These are phyloP conservation scores for Entomophthora muscae DNA, from an alignment of 371 early-diverging fungal genomes.

Conservation along the genomic window DNA sequence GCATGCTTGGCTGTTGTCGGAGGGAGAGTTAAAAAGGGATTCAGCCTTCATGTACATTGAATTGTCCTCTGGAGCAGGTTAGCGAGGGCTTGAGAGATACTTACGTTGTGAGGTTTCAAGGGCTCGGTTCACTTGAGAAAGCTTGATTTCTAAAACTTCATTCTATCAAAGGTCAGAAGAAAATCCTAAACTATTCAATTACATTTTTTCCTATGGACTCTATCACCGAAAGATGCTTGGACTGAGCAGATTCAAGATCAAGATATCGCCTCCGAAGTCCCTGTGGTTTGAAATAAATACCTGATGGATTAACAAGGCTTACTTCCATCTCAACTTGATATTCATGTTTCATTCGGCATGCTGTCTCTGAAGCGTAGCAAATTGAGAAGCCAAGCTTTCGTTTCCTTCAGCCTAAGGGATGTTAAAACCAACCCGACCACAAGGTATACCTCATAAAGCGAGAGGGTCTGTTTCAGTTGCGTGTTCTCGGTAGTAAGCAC, in stretches of 20 bases:
- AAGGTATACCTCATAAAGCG: slow-evolving; percentile 2
- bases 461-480: background rate
- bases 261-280: background rate
- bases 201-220: slow-evolving; percentile 4
- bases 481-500: background rate
- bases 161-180: background rate
- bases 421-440: background rate
- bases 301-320: background rate
- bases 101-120: slow-evolving; percentile 7
- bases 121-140: slow-evolving; percentile 4
- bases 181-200: background rate
- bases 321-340: slow-evolving; percentile 2
- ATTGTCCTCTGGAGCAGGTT: background rate
- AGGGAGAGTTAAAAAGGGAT: background rate
- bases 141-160: slow-evolving; percentile 6
- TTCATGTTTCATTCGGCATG: slow-evolving; percentile 8
- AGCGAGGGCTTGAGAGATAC: background rate
- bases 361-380: background rate
- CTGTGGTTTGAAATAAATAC: background rate
- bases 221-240: background rate
- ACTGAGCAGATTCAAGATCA: background rate
- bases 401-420: background rate
- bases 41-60: background rate
- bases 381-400: background rate
- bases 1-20: background rate